Percentiles rank a stretch among this genome's conserved stretches.
Evolutionary conservation across 75 land plant species (phyloP).

Genomic region (Cryptomeria japonica): DNA sequence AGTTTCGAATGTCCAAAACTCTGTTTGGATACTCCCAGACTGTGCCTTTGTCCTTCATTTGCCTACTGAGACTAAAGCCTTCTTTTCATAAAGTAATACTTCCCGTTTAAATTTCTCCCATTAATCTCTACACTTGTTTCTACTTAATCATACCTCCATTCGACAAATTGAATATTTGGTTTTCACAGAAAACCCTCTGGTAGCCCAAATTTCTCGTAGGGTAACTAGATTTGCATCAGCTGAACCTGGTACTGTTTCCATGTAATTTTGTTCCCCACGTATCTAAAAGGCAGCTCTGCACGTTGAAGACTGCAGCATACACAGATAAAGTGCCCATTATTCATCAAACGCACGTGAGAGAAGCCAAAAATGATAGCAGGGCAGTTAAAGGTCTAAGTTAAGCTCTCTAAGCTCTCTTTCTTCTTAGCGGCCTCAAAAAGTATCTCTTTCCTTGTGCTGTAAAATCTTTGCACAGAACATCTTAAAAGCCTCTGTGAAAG

Average conservation of each 20-base stretch:
- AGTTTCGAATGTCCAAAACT: conserved; percentile 55
- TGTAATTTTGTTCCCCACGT: conserved; percentile 34
- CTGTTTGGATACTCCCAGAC: conserved; percentile 64
- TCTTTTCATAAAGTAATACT: conserved; percentile 20
- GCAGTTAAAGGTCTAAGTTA: conserved; percentile 68
- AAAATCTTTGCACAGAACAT: conserved; percentile 49
- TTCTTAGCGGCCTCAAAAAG: conserved; percentile 32
- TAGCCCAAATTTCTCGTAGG: conserved; percentile 84
- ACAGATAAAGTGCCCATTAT: conserved; percentile 49
- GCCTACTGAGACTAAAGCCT: conserved; percentile 28
- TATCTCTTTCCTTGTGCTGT: conserved; percentile 58
- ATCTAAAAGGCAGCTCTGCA: conserved; percentile 35
- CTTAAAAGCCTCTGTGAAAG: conserved; percentile 57
- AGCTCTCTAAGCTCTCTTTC: conserved; percentile 23
- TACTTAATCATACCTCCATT: conserved; percentile 75
- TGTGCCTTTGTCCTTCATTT: conserved; percentile 55
- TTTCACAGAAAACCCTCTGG: conserved; percentile 55
- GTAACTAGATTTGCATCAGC: conserved; percentile 81
- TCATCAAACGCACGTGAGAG: conserved; percentile 59
- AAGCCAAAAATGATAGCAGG: conserved; percentile 60
- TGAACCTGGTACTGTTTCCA: conserved; percentile 57
- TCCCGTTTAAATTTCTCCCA: conserved; percentile 65
- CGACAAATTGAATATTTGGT: conserved; percentile 67
- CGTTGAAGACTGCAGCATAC: conserved; percentile 69
- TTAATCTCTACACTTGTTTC: conserved; percentile 62